Base-by-base conservation (phyloP, 2,329 filamentous ascomycete genomes). In the Colletotrichum sojae region DNA sequence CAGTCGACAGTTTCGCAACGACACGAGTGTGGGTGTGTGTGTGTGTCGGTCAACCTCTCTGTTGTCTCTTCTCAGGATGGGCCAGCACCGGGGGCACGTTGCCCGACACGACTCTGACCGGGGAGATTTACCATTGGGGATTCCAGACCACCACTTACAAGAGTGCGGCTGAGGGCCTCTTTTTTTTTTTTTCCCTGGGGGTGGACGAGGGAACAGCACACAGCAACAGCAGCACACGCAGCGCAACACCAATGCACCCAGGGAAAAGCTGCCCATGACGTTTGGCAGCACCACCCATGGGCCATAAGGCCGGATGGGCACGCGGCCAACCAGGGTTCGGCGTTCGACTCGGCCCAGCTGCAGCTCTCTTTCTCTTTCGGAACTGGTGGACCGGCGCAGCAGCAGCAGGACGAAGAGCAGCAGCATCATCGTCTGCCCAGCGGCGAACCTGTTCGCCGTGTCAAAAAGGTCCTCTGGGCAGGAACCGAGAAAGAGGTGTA, bases 101-200 rank as follows among this genome's bases (percentile, higher is more conserved):
- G 55, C 51, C 67, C 49, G 63, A 69, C 45, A 53, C 64, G 52
- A 56, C 60, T 55, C 64, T 54, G 60, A 62, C 58, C 62, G 51
- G 16, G 55, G 31, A n/a, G n/a, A 20, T 39, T 53, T 49, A 31
- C 46, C 36, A 27, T 68, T 65, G 56, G 61, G 27, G 22, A 25
- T 25, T 25, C 27, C 31, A 54, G 49, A 25, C 62, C 49, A 25
- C 62, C 49, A 55, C 55, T 66, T 20, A 45, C 62, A 61, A 69
- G 20, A 61, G 66, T 66, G 66, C 66, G 66, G 66, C 66, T 69
- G 62, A 61, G 55, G 40, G 36, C 18, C 48, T 13, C 18, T 36
- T 36, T 36, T n/a, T n/a, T n/a, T n/a, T n/a, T n/a, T n/a, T n/a
- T n/a, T 36, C 9, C 31, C 31, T 1, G 31, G 31, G 31, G 31